Base-by-base conservation (phyloP, 139 green algal genomes). In the Eudorina sp. region DNA sequence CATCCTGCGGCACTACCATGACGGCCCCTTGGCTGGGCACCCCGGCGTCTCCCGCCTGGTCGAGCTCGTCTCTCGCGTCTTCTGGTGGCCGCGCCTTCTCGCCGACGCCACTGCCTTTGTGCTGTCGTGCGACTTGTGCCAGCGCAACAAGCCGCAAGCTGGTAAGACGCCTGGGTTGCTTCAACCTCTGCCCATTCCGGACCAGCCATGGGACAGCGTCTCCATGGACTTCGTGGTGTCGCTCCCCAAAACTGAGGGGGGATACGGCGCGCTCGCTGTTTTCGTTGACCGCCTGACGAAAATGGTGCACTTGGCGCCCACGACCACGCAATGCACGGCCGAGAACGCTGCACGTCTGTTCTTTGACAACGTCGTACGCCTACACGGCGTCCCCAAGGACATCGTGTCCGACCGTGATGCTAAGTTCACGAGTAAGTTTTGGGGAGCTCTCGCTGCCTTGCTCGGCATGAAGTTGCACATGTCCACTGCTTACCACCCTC, bases 211-310 rank as follows among this genome's bases (percentile, higher is more conserved):
- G 64, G 64, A 73, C 3, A 73, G 64, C 38, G 64, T 73, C 38
- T 73, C 64, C 64, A 43, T 73, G 29, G 64, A 73, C 29, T 73
- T 43, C 64, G 16, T 73, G 18, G 64, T 73, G 13, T 18, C 64
- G 64, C 64, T 73, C 13, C 64, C 64, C 64, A 73, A 73, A 73
- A 73, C 64, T 73, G 64, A 73, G 64, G 64, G 64, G 64, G 64
- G 64, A 73, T 73, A 73, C 64, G 64, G 92, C 62, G 62, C 83
- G 7, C 85, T 95, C 23, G 7, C 93, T 0, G 89, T 94, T 0
- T 79, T 95, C 46, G 89, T 93, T 27, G 93, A 91, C 72, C 38
- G 72, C 69, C 91, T 69, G 85, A 91, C 82, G 31, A 95, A 94
- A 51, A 92, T 94, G 89, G 58, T 84, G 2, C 86, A 93, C 23